Evolutionary conservation across 495 filamentous ascomycete genomes (phyloP).

Genomic region (Xylaria acuta): DNA sequence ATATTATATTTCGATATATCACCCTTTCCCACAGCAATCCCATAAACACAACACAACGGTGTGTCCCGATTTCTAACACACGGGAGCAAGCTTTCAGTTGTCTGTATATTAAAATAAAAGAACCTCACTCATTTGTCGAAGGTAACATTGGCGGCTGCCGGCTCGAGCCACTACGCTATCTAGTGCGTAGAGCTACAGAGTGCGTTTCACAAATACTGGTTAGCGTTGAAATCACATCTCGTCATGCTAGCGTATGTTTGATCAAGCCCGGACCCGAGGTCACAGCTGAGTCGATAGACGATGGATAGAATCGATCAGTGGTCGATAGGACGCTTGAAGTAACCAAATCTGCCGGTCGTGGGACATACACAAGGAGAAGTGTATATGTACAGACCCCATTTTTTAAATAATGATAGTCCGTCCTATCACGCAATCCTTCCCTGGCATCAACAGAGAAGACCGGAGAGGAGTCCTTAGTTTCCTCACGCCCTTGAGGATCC

Average conservation of each 20-base stretch:
- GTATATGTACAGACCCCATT: background rate
- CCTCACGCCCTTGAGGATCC: background rate
- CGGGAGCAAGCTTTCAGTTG: background rate
- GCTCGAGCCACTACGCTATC: background rate
- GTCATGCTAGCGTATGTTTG: background rate
- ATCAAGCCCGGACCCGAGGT: background rate
- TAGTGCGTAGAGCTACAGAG: background rate
- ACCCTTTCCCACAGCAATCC: background rate
- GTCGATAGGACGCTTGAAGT: background rate
- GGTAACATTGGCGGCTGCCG: background rate
- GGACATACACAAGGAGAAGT: background rate
- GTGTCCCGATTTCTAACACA: background rate
- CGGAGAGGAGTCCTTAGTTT: background rate
- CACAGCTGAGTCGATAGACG: background rate
- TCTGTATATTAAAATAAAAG: background rate
- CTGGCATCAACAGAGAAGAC: background rate
- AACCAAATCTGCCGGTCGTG: background rate
- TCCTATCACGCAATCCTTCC: background rate
- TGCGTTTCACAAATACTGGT: background rate
- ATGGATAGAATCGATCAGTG: background rate
- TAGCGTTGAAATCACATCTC: background rate
- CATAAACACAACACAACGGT: background rate
- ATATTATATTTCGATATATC: background rate
- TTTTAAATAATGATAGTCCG: background rate
- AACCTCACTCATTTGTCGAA: background rate